Evolutionary conservation across 2,329 filamentous ascomycete genomes (phyloP), one percentile per base, ranked within the genome.

Genomic region (Gremmenia infestans): DNA sequence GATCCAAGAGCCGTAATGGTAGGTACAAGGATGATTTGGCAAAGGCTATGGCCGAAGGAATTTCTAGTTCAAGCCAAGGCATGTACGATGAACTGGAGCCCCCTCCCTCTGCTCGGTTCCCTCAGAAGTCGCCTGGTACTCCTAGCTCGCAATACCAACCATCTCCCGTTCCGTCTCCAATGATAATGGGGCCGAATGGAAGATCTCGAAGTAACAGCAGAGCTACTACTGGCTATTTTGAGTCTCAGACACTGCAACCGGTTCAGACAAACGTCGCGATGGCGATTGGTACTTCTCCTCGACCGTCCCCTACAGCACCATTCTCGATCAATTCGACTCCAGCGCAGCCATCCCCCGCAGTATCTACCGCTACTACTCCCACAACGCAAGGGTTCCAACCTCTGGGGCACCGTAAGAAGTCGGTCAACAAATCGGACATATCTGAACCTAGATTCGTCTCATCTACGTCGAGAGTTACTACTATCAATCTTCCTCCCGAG

Each of bases 401-500:
- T 22, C 58, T 63, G 19, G 51, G 43, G 5, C 56, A 52, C n/a
- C 61, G 68, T 5, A 70, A 70, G 53, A 60, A 58, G 47, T 68
- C 67, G 5, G 60, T 70, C 48, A 69, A 67, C 25, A 70, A 70
- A 48, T 61, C 63, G 9, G 66, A 69, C 1, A 70, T 70, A 25
- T 70, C 68, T 3, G 68, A 70, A 32, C 68, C 68, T 19, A 66
- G 50, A 45, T 65, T 70, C 32, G 50, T 70, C 32, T 69, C 67
- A 15, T 67, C 65, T 12, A 70, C 68, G 22, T 70, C 66, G 5
- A 63, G 64, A 50, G 57, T 70, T 28, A 61, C 63, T n/a, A 69
- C 67, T 8, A 61, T 70, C 14, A 61, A 66, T 25, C 62, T 70
- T n/a, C 65, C 66, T 32, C 60, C 65, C 9, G 66, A 66, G 48